These are phyloP conservation scores for Ceriops decandra DNA, from an alignment of 345 rosid genomes.

Conservation along the genomic window DNA sequence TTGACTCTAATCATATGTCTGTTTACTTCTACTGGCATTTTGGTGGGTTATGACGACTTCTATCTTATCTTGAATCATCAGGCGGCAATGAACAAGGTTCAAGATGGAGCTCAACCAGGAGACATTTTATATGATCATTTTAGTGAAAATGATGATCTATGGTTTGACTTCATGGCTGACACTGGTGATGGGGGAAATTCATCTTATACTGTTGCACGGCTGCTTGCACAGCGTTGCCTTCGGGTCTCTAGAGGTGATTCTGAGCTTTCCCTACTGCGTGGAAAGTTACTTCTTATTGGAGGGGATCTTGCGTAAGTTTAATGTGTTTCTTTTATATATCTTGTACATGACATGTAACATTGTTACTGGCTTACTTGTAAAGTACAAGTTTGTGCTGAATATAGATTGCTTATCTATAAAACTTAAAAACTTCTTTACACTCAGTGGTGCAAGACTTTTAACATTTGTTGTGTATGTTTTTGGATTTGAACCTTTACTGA, in stretches of 20 bases:
- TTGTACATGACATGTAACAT: not conserved
- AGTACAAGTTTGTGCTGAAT: not conserved
- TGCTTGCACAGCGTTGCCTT: conserved; percentile 83
- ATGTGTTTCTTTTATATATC: conserved; percentile 7
- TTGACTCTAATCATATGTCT: not conserved
- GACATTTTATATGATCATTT: conserved; percentile 80
- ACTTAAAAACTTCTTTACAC: not conserved
- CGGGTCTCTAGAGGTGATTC: conserved; percentile 40
- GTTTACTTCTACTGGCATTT: not conserved
- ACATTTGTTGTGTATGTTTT: not conserved
- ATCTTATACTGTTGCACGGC: conserved; percentile 75
- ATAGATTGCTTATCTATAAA: not conserved
- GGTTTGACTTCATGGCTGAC: conserved; percentile 99
- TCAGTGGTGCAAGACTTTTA: not conserved
- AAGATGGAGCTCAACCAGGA: conserved; percentile 44
- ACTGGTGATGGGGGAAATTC: conserved; percentile 99
- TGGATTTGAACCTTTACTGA: not conserved
- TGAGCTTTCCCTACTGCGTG: conserved; percentile 55
- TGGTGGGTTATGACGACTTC: not conserved
- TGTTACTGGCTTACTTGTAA: conserved; percentile 8
- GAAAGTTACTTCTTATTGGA: conserved; percentile 76
- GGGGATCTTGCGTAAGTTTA: conserved; percentile 99
- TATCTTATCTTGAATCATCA: conserved; percentile 26
- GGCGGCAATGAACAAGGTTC: conserved; percentile 83
- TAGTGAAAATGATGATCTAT: conserved; percentile 62